Conservation (phyloP, 768 basidiomycete species). For the Mrakia gelida region DNA sequence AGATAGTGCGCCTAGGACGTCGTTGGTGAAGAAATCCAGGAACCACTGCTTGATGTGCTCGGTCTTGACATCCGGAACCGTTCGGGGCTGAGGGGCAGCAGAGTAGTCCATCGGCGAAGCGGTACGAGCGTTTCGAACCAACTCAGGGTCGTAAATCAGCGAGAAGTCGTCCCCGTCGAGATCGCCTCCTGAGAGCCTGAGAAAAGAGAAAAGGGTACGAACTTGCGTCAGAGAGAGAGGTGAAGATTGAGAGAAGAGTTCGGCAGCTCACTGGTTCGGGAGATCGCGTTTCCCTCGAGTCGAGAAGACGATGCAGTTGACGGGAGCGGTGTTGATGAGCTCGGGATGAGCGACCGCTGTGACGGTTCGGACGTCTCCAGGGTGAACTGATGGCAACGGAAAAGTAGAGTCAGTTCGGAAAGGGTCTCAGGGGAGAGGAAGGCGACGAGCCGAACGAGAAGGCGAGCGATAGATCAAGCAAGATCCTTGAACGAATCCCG, state of each 20-base stretch:
- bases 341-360: constrained; percentile 21
- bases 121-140: background rate
- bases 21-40: constrained; percentile 24
- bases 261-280: constrained; percentile 1
- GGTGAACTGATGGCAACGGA: constrained; percentile 8
- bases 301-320: constrained; percentile 28
- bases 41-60: constrained; percentile 28
- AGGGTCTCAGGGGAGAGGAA: no score
- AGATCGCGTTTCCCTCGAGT: constrained; percentile 17
- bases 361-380: constrained; percentile 19
- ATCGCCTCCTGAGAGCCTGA: constrained; percentile 26
- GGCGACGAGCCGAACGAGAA: constrained; percentile 2
- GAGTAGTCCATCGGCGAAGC: constrained; percentile 17
- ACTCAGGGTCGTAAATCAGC: constrained; percentile 18
- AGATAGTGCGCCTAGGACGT: constrained; percentile 14
- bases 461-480: constrained; percentile 20
- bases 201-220: background rate
- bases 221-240: no score
- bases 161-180: constrained; percentile 24
- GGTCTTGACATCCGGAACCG: background rate
- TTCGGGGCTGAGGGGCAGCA: background rate
- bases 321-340: constrained; percentile 16
- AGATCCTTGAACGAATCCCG: constrained; percentile 14
- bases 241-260: background rate
- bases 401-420: background rate